Conservation (phyloP, 106 monocot genomes). For the Allium cepa region DNA sequence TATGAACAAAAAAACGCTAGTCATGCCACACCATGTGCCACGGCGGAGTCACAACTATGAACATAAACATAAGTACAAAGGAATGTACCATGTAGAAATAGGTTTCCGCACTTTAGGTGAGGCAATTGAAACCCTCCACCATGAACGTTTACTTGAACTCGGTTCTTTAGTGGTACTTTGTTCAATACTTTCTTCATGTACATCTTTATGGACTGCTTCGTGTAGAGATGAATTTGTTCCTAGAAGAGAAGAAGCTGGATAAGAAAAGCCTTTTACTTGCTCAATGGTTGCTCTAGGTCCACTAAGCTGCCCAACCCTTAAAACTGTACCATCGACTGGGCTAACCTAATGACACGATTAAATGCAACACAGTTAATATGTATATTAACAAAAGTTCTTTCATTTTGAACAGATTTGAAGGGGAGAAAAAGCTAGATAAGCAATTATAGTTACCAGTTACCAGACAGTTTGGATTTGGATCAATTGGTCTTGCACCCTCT, state of each 20-base stretch:
- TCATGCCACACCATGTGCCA: not conserved
- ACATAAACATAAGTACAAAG: not conserved
- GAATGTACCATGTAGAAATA: slow-evolving; percentile 28
- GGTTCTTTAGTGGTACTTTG: slow-evolving; percentile 14
- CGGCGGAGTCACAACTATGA: not conserved
- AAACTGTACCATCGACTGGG: not conserved
- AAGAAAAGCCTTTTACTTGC: not conserved
- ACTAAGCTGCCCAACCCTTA: not conserved
- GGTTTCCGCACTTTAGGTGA: slow-evolving; percentile 58
- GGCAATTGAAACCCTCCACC: slow-evolving; percentile 74
- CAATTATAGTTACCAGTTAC: slow-evolving; percentile 79
- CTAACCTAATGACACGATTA: not conserved
- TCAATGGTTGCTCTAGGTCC: not conserved
- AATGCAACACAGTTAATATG: slow-evolving; percentile 3
- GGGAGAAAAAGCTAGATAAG: slow-evolving; percentile 12
- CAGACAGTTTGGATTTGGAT: slow-evolving; percentile 83
- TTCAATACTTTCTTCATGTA: slow-evolving; percentile 21
- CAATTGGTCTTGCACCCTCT: slow-evolving; percentile 73
- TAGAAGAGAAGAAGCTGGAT: not conserved
- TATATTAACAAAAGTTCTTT: slow-evolving; percentile 3
- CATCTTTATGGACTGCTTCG: no score
- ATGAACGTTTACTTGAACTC: slow-evolving; percentile 37
- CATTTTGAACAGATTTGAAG: not conserved
- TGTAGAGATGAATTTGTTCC: not conserved
- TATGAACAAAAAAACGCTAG: not conserved